A percentile compares a stretch with the other conserved stretches of the same genome.
These are phyloP conservation scores for Lichtheimia ornata DNA, from an alignment of 371 early-diverging fungal genomes.

Conservation along the genomic window DNA sequence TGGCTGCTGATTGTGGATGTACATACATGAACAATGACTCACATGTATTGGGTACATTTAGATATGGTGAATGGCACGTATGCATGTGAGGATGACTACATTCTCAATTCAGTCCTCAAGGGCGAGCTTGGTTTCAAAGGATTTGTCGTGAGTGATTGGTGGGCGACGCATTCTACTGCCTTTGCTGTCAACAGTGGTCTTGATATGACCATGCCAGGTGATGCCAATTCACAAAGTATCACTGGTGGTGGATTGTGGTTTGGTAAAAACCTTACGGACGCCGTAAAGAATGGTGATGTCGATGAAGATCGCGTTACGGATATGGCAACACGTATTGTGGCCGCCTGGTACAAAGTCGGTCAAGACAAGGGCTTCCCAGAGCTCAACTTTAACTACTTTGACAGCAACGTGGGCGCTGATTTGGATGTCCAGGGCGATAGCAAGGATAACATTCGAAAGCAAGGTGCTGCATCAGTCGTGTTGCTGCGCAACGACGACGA, in stretches of 20 bases:
- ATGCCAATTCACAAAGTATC: slow-evolving; percentile 24
- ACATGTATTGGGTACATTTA: slow-evolving; percentile 22
- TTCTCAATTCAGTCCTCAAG: slow-evolving; percentile 41
- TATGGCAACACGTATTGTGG: slow-evolving; percentile 60
- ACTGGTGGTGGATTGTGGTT: slow-evolving; percentile 27
- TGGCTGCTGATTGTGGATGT: slow-evolving; percentile 29
- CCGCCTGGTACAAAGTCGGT: slow-evolving; percentile 51
- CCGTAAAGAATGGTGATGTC: slow-evolving; percentile 28
- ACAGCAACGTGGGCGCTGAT: slow-evolving; percentile 6
- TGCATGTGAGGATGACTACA: slow-evolving; percentile 39
- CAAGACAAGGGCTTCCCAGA: slow-evolving; percentile 42
- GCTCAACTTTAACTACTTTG: slow-evolving; percentile 23
- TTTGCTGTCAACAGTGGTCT: slow-evolving; percentile 36
- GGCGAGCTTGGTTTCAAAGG: slow-evolving; percentile 37
- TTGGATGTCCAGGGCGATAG: slow-evolving; percentile 51
- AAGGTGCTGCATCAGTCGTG: slow-evolving; percentile 55
- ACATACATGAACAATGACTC: slow-evolving; percentile 14
- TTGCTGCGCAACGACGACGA: slow-evolving; percentile 55
- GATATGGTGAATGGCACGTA: slow-evolving; percentile 38
- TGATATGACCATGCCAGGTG: slow-evolving; percentile 58
- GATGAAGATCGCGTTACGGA: slow-evolving; percentile 36
- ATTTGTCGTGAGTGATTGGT: slow-evolving; percentile 30
- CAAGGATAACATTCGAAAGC: slow-evolving; percentile 29
- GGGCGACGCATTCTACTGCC: slow-evolving; percentile 23
- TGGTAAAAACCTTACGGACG: slow-evolving; percentile 31